Percentiles rank a stretch among this genome's conserved stretches.
Conservation (phyloP, 2,329 filamentous ascomycete species). For the Aspergillus aculeatinus region DNA sequence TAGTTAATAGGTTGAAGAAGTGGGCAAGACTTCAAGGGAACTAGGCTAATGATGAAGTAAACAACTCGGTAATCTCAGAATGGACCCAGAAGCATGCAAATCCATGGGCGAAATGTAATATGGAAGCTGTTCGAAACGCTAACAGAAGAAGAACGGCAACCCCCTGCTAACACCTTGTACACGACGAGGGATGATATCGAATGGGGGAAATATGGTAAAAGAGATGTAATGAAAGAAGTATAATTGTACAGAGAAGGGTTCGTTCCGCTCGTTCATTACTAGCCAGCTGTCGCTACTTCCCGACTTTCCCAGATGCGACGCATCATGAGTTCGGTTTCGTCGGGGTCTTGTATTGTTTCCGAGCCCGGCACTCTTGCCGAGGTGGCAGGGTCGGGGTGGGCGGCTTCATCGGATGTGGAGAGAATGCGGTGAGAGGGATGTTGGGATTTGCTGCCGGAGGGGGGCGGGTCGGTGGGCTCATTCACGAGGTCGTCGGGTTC, state of each 20-base stretch:
- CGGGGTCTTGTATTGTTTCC: constrained; percentile 23
- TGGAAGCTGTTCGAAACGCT: no score
- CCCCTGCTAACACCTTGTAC: no score
- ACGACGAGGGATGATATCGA: neutral
- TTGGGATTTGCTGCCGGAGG: constrained; percentile 23
- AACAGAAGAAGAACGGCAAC: no score
- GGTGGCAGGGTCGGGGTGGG: constrained; percentile 18
- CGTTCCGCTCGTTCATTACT: constrained; percentile 12
- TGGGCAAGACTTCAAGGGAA: no score
- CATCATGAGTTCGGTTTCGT: constrained; percentile 41
- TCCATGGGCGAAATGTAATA: no score
- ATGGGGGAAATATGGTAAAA: neutral
- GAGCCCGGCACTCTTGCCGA: constrained; percentile 24
- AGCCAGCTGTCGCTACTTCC: constrained; percentile 39
- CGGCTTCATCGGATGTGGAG: constrained; percentile 36
- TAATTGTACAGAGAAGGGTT: neutral
- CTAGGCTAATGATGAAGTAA: no score
- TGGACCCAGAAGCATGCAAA: no score
- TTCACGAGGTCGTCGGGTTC: constrained; percentile 33
- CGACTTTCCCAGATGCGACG: constrained; percentile 47
- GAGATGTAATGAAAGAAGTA: constrained; percentile 6
- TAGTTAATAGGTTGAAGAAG: no score
- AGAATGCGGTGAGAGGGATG: constrained; percentile 37
- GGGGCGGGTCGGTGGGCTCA: constrained; percentile 23
- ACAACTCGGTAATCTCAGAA: no score